Conservation (phyloP, 1,139 yeast genomes). For the Pichia sorboxylosa region DNA sequence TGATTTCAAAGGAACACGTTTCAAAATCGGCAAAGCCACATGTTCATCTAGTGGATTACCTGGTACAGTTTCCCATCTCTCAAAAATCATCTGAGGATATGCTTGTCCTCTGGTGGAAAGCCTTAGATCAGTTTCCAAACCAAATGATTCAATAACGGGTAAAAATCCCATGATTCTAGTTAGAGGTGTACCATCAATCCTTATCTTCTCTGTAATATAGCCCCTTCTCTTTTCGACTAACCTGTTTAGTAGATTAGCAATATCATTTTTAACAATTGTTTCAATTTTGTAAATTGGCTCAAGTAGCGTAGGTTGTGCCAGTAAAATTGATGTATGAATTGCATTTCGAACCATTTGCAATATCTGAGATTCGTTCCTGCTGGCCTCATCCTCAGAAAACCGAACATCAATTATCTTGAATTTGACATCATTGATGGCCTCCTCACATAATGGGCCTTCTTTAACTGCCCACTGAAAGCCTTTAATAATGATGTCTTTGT, state of each 20-base stretch:
- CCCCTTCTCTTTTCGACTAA: constrained; percentile 45
- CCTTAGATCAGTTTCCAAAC: constrained; percentile 78
- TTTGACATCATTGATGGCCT: constrained; percentile 59
- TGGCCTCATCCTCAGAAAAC: constrained; percentile 36
- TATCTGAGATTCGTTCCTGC: constrained; percentile 58
- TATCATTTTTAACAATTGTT: constrained; percentile 25
- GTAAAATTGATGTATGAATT: constrained; percentile 67
- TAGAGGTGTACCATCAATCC: constrained; percentile 69
- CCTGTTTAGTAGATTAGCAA: constrained; percentile 38
- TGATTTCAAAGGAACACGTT: constrained; percentile 59
- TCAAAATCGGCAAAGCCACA: constrained; percentile 52
- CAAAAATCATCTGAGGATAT: constrained; percentile 52
- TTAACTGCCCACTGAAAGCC: constrained; percentile 79
- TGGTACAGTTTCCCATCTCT: constrained; percentile 70
- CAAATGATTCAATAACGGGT: constrained; percentile 86
- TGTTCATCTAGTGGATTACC: constrained; percentile 80
- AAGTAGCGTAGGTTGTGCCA: constrained; percentile 68
- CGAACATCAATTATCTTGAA: constrained; percentile 60
- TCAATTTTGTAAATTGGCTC: constrained; percentile 73
- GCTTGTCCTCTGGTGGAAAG: constrained; percentile 73
- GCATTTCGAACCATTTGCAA: constrained; percentile 80
- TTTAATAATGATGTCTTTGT: constrained; percentile 46
- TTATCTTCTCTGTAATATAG: constrained; percentile 32
- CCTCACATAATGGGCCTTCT: constrained; percentile 90
- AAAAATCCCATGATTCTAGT: constrained; percentile 50